Evolutionary conservation across 2,329 filamentous ascomycete genomes (phyloP), one percentile per base, ranked within the genome.

Genomic region (Leptographium procerum): DNA sequence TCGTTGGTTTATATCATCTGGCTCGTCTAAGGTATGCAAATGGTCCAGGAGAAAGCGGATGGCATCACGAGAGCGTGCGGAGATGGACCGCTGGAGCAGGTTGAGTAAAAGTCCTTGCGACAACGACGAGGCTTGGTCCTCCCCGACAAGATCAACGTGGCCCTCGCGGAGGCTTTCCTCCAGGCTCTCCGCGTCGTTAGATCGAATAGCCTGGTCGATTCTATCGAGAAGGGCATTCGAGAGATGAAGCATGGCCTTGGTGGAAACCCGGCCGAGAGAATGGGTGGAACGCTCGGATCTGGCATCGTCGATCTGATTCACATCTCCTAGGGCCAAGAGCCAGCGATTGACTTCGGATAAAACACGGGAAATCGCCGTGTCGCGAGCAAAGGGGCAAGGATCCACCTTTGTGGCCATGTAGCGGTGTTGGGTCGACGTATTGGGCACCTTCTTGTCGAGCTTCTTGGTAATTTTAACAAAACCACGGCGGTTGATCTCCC

Each of bases 391-490:
- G 0, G 89, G 83, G 64, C 86, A 86, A 2, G 89, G 86, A 64
- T 96, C 89, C 59, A 99, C 92, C 74, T 95, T 96, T 52, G 90
- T 90, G 47, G 88, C 84, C 60, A 99, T 79, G 68, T 97, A 99
- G 59, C 85, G 83, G 69, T 89, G 85, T 74, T 96, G 91, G 0
- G 89, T 86, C 55, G 85, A 81, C 4, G 85, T 83, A 52, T 83
- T 80, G 1, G 87, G 80, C 3, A 96, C 83, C 74, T 95, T 96
- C 75, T 99, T 99, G 73, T 99, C 94, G 52, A 96, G 77, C 73
- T 99, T 99, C 77, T 99, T 99, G 56, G 94, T 96, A 71, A 99
- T 99, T 75, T 99, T 99, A 70, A 95, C 84, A 68, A 99, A 99
- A 2, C 94, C 94, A 63, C 89, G 82, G 56, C 91, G 84, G 71